Base-by-base conservation (phyloP, 331 rosid genomes). In the Phaseolus coccineus region DNA sequence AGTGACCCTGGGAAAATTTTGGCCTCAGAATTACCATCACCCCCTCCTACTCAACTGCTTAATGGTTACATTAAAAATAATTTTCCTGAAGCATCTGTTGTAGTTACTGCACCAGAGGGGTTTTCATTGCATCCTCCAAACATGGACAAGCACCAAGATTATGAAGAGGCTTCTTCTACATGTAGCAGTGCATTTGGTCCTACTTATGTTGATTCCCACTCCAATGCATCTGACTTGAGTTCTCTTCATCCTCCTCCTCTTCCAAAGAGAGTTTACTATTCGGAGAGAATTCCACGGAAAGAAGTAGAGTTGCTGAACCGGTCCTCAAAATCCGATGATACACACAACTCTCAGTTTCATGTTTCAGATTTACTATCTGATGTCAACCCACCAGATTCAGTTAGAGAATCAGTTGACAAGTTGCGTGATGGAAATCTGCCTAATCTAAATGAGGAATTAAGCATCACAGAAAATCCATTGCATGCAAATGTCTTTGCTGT, bases 261-360 rank as follows among this genome's bases (percentile, higher is more conserved):
- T 74, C 86, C 91, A 66, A 89, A 83, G 70, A 89, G 98, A 88
- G 85, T 90, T 59, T 93, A 86, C 77, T 85, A 52, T 82, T 93
- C 98, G 1, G 97, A 91, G 84, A 93, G 94, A 85, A 91, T 84
- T 85, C 92, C 97, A n/a, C 87, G 95, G 87, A 95, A 89, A 84
- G 95, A 88, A 79, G 78, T 84, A 33, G 95, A 91, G 86, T 86
- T 89, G 69, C 76, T 81, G 83, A 93, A 90, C 83, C 85, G 93
- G 69, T 90, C 85, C 9, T 86, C 97, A 53, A 93, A 93, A 76
- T 93, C 98, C 10, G 98, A 93, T 74, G 98, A 90, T 77, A 77
- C 90, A 0, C 87, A 84, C 84, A 86, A 85, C 67, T 70, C 89
- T 65, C 93, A 81, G 61, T 86, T 87, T 83, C 85, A 85, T 9